Conservation (phyloP, 2,329 filamentous ascomycete species). For the Septoria linicola region DNA sequence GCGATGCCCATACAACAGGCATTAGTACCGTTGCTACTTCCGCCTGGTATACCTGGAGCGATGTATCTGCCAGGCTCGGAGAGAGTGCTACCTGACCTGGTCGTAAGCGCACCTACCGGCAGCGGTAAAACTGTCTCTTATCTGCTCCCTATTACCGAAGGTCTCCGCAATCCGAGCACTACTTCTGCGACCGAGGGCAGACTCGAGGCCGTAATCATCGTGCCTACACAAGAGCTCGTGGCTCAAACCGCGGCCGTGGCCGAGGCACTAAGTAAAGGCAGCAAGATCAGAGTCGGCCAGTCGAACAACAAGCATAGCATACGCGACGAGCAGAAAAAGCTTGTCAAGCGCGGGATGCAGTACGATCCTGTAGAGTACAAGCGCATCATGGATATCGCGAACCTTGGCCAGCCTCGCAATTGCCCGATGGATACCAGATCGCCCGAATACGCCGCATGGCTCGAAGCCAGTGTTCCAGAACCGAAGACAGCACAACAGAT, state of each 20-base stretch:
- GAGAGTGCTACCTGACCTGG: constrained; percentile 62
- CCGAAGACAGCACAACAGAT: constrained; percentile 34
- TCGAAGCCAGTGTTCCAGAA: constrained; percentile 25
- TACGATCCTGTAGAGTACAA: constrained; percentile 66
- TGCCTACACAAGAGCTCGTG: constrained; percentile 75
- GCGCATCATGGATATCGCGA: constrained; percentile 45
- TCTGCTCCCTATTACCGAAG: constrained; percentile 77
- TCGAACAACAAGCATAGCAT: constrained; percentile 80
- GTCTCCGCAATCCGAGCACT: constrained; percentile 60
- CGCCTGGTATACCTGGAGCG: constrained; percentile 47
- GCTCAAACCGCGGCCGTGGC: constrained; percentile 73
- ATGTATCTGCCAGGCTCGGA: constrained; percentile 31
- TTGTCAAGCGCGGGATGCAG: constrained; percentile 57
- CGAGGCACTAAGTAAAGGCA: constrained; percentile 71
- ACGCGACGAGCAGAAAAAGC: constrained; percentile 59
- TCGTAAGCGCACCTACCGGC: constrained; percentile 89
- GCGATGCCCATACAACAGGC: constrained; percentile 79
- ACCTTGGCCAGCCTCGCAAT: constrained; percentile 30
- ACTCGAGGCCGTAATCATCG: constrained; percentile 76
- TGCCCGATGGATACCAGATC: constrained; percentile 40
- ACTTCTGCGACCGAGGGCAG: constrained; percentile 54
- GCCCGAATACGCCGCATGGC: constrained; percentile 33
- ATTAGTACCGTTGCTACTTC: constrained; percentile 74
- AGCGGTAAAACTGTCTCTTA: constrained; percentile 96
- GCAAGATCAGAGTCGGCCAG: constrained; percentile 73